These are phyloP conservation scores for Raffaelea deltoideospora DNA, from an alignment of 2,329 filamentous ascomycete genomes.

Conservation along the genomic window DNA sequence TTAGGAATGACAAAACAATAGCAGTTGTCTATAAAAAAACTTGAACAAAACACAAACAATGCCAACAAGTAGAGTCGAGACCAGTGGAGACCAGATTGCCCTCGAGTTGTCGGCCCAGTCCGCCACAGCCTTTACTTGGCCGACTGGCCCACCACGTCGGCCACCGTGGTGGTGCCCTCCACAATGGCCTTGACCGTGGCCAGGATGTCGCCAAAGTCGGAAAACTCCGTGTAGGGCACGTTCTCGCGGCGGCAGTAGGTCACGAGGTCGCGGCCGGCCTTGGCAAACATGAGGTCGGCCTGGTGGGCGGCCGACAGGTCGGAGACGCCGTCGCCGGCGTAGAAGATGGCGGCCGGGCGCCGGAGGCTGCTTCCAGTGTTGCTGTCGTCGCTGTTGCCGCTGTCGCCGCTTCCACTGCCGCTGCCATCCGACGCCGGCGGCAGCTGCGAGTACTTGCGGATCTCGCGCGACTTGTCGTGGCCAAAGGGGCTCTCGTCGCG, in stretches of 20 bases:
- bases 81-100: too few species aligned
- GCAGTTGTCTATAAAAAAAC: too few species aligned
- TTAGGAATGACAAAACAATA: too few species aligned
- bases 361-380: too few species aligned
- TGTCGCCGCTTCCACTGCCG: too few species aligned
- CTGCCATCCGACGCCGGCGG: slow-evolving; percentile 44
- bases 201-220: slow-evolving; percentile 31
- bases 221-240: slow-evolving; percentile 44
- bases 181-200: slow-evolving; percentile 9
- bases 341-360: slow-evolving; percentile 75
- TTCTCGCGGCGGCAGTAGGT: slow-evolving; percentile 11
- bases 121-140: too few species aligned
- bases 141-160: slow-evolving; percentile 3
- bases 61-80: too few species aligned
- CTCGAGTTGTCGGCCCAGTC: too few species aligned
- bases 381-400: too few species aligned
- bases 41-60: too few species aligned
- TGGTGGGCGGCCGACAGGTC: slow-evolving; percentile 85
- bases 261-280: slow-evolving; percentile 50
- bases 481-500: slow-evolving; percentile 82
- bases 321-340: slow-evolving; percentile 87
- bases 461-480: slow-evolving; percentile 92
- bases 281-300: slow-evolving; percentile 86
- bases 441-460: slow-evolving; percentile 70
- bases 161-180: slow-evolving; percentile 9